These are phyloP conservation scores for Starmerella geochares DNA, from an alignment of 805 yeast species.

Conservation along the genomic window DNA sequence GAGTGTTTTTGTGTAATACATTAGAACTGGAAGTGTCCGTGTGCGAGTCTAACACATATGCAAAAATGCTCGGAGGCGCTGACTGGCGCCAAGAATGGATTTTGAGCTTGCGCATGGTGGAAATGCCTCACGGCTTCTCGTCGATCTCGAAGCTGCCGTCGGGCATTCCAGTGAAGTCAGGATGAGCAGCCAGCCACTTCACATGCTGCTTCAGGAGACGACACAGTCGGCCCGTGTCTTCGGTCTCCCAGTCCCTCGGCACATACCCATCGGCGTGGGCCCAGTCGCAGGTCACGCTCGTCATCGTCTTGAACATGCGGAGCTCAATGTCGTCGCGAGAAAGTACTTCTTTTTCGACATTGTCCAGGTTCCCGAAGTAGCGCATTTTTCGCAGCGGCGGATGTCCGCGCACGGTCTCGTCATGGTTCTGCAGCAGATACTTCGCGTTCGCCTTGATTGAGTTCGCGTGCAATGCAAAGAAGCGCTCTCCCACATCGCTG, in stretches of 20 bases:
- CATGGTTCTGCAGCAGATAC: conserved; percentile 15
- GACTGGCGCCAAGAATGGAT: too few species aligned
- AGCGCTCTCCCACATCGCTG: background rate
- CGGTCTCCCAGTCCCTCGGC: conserved; percentile 20
- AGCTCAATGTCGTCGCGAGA: conserved; percentile 19
- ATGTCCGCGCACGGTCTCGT: conserved; percentile 18
- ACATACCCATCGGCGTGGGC: conserved; percentile 12
- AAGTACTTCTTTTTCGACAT: conserved; percentile 10
- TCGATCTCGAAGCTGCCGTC: conserved; percentile 11
- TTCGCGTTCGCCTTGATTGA: conserved; percentile 23
- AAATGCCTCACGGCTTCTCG: background rate
- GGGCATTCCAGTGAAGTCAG: conserved; percentile 3
- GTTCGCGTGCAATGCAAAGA: conserved; percentile 23
- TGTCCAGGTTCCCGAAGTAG: conserved; percentile 19
- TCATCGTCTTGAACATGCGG: conserved; percentile 17
- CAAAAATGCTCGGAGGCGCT: background rate
- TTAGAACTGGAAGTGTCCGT: background rate
- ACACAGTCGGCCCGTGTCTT: conserved; percentile 19
- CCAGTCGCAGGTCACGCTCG: conserved; percentile 24
- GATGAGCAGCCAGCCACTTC: conserved; percentile 21
- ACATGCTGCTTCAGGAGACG: conserved; percentile 16
- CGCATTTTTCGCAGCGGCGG: conserved; percentile 19
- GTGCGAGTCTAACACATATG: background rate
- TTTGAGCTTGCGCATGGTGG: too few species aligned
- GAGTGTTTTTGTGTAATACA: background rate